Conservation (phyloP, 352 stramenopile species). For the Phytophthora megakarya region DNA sequence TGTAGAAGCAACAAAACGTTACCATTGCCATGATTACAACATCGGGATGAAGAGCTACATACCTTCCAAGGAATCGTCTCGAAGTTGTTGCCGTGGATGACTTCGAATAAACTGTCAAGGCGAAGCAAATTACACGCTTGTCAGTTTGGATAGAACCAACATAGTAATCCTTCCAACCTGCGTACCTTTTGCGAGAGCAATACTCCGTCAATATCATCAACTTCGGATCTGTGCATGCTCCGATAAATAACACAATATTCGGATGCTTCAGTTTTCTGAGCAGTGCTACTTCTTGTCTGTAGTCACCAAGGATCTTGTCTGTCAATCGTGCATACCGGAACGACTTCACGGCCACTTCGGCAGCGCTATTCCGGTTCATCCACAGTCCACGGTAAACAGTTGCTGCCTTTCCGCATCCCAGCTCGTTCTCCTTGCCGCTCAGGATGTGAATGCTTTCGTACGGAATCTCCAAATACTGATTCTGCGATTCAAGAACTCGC, state of each 20-base stretch:
- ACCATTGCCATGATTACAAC: not conserved
- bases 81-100: slow-evolving; percentile 90
- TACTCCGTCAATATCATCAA: slow-evolving; percentile 91
- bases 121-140: not conserved
- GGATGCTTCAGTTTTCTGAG: slow-evolving; percentile 88
- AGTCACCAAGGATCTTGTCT: slow-evolving; percentile 88
- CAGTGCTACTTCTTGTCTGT: slow-evolving; percentile 85
- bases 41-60: not conserved
- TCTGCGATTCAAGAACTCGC: slow-evolving; percentile 83
- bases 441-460: slow-evolving; percentile 90
- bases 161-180: not conserved
- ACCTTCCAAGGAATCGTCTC: slow-evolving; percentile 91
- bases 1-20: slow-evolving; percentile 29
- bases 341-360: slow-evolving; percentile 86
- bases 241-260: slow-evolving; percentile 92
- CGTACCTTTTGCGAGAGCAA: slow-evolving; percentile 87
- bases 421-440: slow-evolving; percentile 85
- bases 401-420: slow-evolving; percentile 84
- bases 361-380: slow-evolving; percentile 83
- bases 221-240: slow-evolving; percentile 87
- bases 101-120: slow-evolving; percentile 76
- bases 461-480: slow-evolving; percentile 87
- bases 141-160: not conserved
- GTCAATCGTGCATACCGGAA: slow-evolving; percentile 89
- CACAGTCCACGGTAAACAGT: slow-evolving; percentile 89